Evolutionary conservation across 2,329 filamentous ascomycete genomes (phyloP), one percentile per base, ranked within the genome.

Genomic region (Penicillium sp.): DNA sequence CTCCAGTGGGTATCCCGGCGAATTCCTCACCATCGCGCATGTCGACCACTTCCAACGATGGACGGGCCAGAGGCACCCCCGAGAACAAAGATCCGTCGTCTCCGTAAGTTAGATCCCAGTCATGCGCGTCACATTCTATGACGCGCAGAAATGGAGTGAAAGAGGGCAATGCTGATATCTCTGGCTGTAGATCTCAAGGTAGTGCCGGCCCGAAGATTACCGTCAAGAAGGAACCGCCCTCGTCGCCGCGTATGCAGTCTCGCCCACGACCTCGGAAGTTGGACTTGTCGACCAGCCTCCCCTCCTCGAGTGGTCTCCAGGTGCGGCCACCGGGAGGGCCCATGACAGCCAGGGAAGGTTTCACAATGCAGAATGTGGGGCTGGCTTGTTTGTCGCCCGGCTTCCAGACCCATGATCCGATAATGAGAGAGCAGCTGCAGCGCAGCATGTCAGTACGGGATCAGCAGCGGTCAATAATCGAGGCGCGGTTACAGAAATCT

Each of bases 361-460:
- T 95, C 39, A 90, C 85, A 43, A 94, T 98, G 71, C 92, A 96
- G 69, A 92, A 97, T 76, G 90, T 98, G 27, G 95, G 95, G 58
- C 83, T 98, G 57, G 94, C 94, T 43, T 99, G 95, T 71, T 82
- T 99, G 56, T 98, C 95, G 2, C 95, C 95, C 0, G 95, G 95
- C 55, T 98, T 99, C 71, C 88, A 96, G 66, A 98, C 95, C 16
- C 91, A 98, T 69, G 92, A 99, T 76, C 94, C 95, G n/a, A 85
- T 90, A 19, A 96, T 97, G 92, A 89, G 95, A 72, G 92, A 96
- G 77, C 93, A 98, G 76, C 81, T 99, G 54, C 92, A 98, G 77
- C 87, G 94, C 67, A 98, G 95, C 77, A 87, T 97, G 77, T 92
- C 90, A 47, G 93, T 99, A 33, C 85, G 93, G 63, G 94, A 99